Percentiles rank a stretch among this genome's conserved stretches.
phyloP scores from a whole-genome alignment of 768 basidiomycete genomes.

The Cystoderma amianthinum region DNA sequence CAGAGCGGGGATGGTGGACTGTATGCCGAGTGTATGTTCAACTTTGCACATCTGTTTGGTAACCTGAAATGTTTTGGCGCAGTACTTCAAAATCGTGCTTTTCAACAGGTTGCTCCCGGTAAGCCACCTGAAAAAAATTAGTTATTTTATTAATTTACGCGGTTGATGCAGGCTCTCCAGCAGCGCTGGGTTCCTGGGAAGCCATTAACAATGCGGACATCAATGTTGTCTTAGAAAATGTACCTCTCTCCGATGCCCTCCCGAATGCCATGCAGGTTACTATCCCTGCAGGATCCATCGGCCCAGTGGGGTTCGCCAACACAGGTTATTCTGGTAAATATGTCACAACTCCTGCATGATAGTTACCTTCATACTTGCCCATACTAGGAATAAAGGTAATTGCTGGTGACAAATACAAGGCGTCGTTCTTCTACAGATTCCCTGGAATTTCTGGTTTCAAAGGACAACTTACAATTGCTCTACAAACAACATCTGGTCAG shows the following conservation, averaged over 20 bases:
- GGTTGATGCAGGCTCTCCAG: slow-evolving; percentile 4
- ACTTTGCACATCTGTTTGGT: neutral
- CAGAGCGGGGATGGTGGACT: slow-evolving; percentile 24
- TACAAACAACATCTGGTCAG: slow-evolving; percentile 37
- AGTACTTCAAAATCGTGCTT: slow-evolving; percentile 13
- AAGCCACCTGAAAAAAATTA: neutral
- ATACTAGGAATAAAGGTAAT: slow-evolving; percentile 47
- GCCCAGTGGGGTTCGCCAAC: slow-evolving; percentile 48
- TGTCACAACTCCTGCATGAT: neutral
- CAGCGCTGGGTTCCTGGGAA: slow-evolving; percentile 7
- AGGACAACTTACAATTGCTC: slow-evolving; percentile 32
- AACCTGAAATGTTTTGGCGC: neutral
- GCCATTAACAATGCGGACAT: slow-evolving; percentile 10
- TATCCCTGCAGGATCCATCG: slow-evolving; percentile 30
- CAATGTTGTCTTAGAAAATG: slow-evolving; percentile 40
- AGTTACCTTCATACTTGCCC: neutral
- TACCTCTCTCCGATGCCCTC: slow-evolving; percentile 48
- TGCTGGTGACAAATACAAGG: slow-evolving; percentile 43
- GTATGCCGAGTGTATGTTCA: slow-evolving; percentile 17
- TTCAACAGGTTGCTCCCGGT: slow-evolving; percentile 9
- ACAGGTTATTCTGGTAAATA: slow-evolving; percentile 46
- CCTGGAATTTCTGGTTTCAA: slow-evolving; percentile 32
- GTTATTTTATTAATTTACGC: too few species aligned
- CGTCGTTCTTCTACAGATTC: slow-evolving; percentile 56
- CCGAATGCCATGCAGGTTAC: slow-evolving; percentile 54